Conservation (phyloP, 352 stramenopile genomes). For the Phytopythium boreale region DNA sequence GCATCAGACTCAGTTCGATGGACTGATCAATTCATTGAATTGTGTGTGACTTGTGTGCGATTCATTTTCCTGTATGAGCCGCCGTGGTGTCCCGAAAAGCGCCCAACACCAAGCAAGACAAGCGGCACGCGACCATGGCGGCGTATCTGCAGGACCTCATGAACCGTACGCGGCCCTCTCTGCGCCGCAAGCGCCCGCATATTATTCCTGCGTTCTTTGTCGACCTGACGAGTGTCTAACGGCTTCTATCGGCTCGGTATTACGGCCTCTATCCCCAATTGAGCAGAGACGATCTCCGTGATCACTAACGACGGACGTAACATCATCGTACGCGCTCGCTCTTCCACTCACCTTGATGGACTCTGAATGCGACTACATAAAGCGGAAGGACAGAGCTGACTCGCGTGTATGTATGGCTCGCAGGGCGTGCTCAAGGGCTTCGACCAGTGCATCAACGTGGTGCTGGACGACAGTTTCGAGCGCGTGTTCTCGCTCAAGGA, state of each 20-base stretch:
- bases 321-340: constrained; percentile 76
- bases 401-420: not conserved
- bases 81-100: not conserved
- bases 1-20: constrained; percentile 12
- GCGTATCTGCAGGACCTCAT: constrained; percentile 84
- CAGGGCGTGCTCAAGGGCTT: constrained; percentile 89
- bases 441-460: constrained; percentile 93
- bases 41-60: constrained; percentile 1
- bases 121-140: constrained; percentile 43
- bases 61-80: not conserved
- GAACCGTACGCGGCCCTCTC: constrained; percentile 46
- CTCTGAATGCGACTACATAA: no score
- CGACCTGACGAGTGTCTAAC: not conserved
- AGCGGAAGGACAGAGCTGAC: not conserved
- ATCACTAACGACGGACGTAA: constrained; percentile 95
- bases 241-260: not conserved
- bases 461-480: constrained; percentile 93
- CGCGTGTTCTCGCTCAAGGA: constrained; percentile 90
- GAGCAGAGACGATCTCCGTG: constrained; percentile 85
- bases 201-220: not conserved
- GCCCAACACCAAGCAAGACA: not conserved
- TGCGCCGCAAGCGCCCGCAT: not conserved
- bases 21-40: constrained; percentile 16
- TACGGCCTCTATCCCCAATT: not conserved
- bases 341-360: not conserved